Evolutionary conservation across 495 filamentous ascomycete genomes (phyloP), one percentile per base, ranked within the genome.

Genomic region (Penicillium tannophilum): DNA sequence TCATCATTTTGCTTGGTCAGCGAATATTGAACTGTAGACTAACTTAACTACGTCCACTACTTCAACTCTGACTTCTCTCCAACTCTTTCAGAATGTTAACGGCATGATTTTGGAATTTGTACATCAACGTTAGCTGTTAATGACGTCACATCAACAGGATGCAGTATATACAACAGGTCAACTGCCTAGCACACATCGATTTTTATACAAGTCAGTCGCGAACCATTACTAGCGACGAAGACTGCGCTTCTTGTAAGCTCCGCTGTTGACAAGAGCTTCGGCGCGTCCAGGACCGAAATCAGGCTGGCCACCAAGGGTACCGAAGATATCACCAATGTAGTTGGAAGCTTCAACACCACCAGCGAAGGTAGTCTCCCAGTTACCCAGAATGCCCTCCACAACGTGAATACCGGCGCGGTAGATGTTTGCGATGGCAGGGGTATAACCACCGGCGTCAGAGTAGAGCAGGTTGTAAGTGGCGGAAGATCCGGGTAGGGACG

Each of bases 241-340:
- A 17, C 39, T 41, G 2, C 72, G 56, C 63, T 72, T 75, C 59
- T 61, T 72, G 36, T 63, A 65, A 6, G 63, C 65, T 12, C 72
- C 70, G 6, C 68, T 65, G 16, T 68, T 67, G 2, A 35, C 58
- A 10, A 73, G 56, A 9, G 70, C 57, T 50, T 67, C 56, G 16
- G 50, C 47, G 8, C 72, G 77, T 0, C 82, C 83, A 0, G 83
- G 81, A 0, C 87, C 88, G 72, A 90, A 90, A 67, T 89, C 84
- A 0, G 87, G 87, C 26, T 64, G 63, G 6, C 86, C 87, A 14
- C 88, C 87, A 39, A 90, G 62, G 8, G 82, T 83, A 9, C 87
- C 88, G 55, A 88, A 85, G 51, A 90, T 85, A 66, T 91, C 86
- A 8, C 89, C 89, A 33, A 92, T 76, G 59, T 91, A 91, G 64